These are phyloP conservation scores for Pisolithus sp. DNA, from an alignment of 768 basidiomycete species.

Conservation along the genomic window DNA sequence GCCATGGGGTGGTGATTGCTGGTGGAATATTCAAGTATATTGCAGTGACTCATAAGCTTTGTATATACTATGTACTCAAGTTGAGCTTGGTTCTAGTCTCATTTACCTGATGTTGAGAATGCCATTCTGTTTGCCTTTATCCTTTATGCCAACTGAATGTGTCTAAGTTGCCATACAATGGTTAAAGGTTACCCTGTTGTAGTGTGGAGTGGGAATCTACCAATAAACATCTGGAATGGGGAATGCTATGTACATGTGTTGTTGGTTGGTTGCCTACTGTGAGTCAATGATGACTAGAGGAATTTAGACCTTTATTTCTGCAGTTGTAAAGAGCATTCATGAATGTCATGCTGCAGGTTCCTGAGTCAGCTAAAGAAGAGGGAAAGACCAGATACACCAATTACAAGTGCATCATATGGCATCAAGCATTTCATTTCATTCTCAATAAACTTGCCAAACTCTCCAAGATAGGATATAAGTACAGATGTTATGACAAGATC, in stretches of 20 bases:
- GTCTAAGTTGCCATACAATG: constrained; percentile 32
- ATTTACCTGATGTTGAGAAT: background rate
- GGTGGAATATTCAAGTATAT: constrained; percentile 31
- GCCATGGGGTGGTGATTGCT: constrained; percentile 32
- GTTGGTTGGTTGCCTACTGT: constrained; percentile 37
- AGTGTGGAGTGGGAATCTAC: constrained; percentile 13
- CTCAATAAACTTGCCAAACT: constrained; percentile 18
- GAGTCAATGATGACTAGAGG: background rate
- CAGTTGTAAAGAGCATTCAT: background rate
- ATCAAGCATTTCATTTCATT: constrained; percentile 24
- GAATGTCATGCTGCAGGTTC: background rate
- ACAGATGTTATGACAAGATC: constrained; percentile 26
- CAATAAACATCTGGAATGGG: constrained; percentile 27
- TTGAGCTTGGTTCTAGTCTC: background rate
- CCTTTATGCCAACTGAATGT: constrained; percentile 36
- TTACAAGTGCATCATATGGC: constrained; percentile 33
- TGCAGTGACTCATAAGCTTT: too few relatives aligned
- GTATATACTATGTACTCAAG: too few relatives aligned
- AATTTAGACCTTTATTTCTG: background rate
- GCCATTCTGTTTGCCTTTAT: constrained; percentile 28
- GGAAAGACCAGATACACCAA: constrained; percentile 18
- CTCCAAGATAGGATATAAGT: constrained; percentile 15
- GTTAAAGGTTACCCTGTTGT: constrained; percentile 32
- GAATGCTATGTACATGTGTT: constrained; percentile 24
- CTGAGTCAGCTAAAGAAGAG: constrained; percentile 19